A percentile compares a stretch with the other conserved stretches of the same genome.
Evolutionary conservation across 805 yeast genomes (phyloP).

Genomic region (Metschnikowia proteae): DNA sequence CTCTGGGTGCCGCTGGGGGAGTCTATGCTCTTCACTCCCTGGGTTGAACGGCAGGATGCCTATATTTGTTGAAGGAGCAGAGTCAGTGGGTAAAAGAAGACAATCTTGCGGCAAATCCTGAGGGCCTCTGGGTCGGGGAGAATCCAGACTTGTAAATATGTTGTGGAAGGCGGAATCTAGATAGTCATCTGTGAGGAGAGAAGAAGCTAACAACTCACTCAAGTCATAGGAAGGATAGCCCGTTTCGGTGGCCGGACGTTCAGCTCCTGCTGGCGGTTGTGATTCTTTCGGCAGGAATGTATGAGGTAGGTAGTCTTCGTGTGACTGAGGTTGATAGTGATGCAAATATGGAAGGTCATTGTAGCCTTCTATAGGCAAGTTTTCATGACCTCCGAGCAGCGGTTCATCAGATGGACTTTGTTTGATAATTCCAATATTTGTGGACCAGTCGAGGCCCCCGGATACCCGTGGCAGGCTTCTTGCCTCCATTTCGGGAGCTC

Average conservation of each 20-base stretch:
- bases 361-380: too few relatives aligned
- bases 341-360: too few relatives aligned
- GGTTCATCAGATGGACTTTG: too few relatives aligned
- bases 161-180: neutral
- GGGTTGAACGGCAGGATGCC: constrained; percentile 1
- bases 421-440: neutral
- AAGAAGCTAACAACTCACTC: neutral
- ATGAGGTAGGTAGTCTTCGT: neutral
- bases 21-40: neutral
- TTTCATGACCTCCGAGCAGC: too few relatives aligned
- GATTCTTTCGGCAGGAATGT: neutral
- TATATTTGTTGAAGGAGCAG: too few relatives aligned
- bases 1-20: neutral
- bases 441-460: neutral
- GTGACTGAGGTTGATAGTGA: too few relatives aligned
- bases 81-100: neutral
- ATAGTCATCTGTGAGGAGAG: neutral
- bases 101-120: constrained; percentile 36
- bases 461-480: neutral
- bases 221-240: neutral
- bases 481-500: neutral
- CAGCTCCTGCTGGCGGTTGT: neutral
- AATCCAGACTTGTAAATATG: constrained; percentile 16
- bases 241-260: neutral
- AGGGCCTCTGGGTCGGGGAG: constrained; percentile 41